Percentiles rank a stretch among this genome's conserved stretches.
These are phyloP conservation scores for Annona cherimola DNA, from an alignment of 164 flowering plant genomes.

Conservation along the genomic window DNA sequence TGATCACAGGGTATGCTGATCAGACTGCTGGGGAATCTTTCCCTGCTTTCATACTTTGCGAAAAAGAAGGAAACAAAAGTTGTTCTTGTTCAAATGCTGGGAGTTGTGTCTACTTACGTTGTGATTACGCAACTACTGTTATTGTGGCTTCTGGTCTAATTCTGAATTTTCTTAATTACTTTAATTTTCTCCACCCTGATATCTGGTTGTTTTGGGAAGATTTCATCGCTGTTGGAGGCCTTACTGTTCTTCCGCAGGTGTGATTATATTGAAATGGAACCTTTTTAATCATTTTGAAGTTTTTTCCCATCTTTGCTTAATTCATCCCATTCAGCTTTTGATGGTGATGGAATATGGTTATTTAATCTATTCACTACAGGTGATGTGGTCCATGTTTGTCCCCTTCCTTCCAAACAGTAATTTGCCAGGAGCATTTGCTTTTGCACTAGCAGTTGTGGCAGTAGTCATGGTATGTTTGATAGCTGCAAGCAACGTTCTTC, in stretches of 20 bases:
- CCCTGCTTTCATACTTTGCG: conserved; percentile 78
- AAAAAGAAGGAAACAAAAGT: conserved; percentile 89
- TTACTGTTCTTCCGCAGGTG: conserved; percentile 92
- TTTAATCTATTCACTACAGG: conserved; percentile 12
- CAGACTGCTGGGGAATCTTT: conserved; percentile 86
- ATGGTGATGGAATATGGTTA: no score
- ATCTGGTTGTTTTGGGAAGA: conserved; percentile 90
- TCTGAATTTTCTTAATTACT: conserved; percentile 70
- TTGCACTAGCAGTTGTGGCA: conserved; percentile 11
- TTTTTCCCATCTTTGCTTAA: no score
- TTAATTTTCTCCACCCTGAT: conserved; percentile 37
- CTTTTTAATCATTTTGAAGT: neutral
- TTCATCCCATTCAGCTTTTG: no score
- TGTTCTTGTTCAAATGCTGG: conserved; percentile 79
- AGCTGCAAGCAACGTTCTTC: neutral
- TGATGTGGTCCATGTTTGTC: conserved; percentile 25
- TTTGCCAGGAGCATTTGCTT: conserved; percentile 20
- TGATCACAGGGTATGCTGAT: conserved; percentile 76
- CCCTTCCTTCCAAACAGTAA: conserved; percentile 19
- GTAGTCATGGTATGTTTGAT: conserved; percentile 18
- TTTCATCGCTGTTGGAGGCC: conserved; percentile 82
- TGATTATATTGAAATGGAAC: neutral
- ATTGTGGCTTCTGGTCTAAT: conserved; percentile 65
- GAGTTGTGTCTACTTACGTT: conserved; percentile 59
- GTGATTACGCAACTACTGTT: conserved; percentile 66